phyloP scores from a whole-genome alignment of 208 protist genomes.

The Sergeia podlipaevii region DNA sequence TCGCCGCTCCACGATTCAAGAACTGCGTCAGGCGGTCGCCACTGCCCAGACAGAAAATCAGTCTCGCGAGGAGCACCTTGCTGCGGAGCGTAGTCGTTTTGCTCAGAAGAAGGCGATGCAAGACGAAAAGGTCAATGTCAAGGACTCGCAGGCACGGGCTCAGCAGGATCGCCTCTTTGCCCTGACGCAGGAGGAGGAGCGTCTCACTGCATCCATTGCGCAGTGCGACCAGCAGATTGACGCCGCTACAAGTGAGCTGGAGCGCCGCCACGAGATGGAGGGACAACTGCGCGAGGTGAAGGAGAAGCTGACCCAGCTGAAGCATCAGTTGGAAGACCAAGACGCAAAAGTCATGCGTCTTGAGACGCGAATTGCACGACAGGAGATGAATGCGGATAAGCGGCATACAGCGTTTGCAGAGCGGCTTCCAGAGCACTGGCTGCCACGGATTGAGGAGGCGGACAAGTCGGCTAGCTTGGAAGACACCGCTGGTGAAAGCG shows the following conservation, averaged over 20 bases:
- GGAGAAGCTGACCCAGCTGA: constrained; percentile 46
- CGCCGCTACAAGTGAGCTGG: constrained; percentile 35
- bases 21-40: constrained; percentile 54
- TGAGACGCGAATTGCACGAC: constrained; percentile 51
- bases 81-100: constrained; percentile 34
- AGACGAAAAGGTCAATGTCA: constrained; percentile 67
- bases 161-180: constrained; percentile 43
- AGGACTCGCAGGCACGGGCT: constrained; percentile 43
- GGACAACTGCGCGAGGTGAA: constrained; percentile 26
- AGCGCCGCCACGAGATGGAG: constrained; percentile 41
- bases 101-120: constrained; percentile 43
- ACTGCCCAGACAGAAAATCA: constrained; percentile 38
- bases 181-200: constrained; percentile 60
- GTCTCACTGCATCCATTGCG: constrained; percentile 27
- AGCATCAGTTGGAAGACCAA: constrained; percentile 70
- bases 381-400: constrained; percentile 59
- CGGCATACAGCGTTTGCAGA: constrained; percentile 57
- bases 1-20: constrained; percentile 50
- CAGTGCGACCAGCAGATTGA: constrained; percentile 32
- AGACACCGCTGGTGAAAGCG: constrained; percentile 75
- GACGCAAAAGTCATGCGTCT: constrained; percentile 67
- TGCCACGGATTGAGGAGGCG: constrained; percentile 47
- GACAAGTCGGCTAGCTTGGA: constrained; percentile 33
- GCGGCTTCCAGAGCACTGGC: constrained; percentile 36
- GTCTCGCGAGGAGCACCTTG: constrained; percentile 52